Percentiles rank a stretch among this genome's conserved stretches.
Evolutionary conservation across 2,329 filamentous ascomycete species (phyloP).

Genomic region (Venturia carpophila): DNA sequence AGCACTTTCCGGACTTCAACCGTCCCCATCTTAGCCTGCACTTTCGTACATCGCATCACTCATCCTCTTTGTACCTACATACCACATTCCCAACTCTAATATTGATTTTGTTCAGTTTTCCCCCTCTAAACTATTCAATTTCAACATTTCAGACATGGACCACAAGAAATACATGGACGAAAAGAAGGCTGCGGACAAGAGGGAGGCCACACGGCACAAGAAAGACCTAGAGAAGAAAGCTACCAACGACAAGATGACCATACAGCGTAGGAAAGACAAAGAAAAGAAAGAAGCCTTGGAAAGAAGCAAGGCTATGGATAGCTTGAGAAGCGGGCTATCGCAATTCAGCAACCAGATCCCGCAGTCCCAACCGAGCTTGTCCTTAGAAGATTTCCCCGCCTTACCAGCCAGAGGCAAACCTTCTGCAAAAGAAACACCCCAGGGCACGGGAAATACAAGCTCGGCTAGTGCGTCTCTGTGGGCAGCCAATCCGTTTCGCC

Average conservation of each 20-base stretch:
- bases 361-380: too few species aligned
- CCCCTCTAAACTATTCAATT: neutral
- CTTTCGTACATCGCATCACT: neutral
- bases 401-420: too few species aligned
- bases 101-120: neutral
- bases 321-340: too few species aligned
- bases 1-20: too few species aligned
- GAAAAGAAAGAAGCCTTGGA: neutral
- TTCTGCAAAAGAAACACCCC: too few species aligned
- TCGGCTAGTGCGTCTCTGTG: too few species aligned
- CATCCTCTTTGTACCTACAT: neutral
- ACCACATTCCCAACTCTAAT: neutral
- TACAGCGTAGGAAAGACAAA: neutral
- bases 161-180: neutral
- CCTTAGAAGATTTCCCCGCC: too few species aligned
- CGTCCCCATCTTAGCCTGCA: neutral
- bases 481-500: too few species aligned
- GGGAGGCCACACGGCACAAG: neutral
- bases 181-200: neutral
- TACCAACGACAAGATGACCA: too few species aligned
- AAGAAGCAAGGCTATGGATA: neutral
- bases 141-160: neutral
- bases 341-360: too few species aligned
- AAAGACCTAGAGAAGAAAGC: neutral
- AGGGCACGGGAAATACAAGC: too few species aligned